Evolutionary conservation across 148 eudicot genomes (phyloP), one percentile per base, ranked within the genome.

Genomic region (Polygonum maritimum): DNA sequence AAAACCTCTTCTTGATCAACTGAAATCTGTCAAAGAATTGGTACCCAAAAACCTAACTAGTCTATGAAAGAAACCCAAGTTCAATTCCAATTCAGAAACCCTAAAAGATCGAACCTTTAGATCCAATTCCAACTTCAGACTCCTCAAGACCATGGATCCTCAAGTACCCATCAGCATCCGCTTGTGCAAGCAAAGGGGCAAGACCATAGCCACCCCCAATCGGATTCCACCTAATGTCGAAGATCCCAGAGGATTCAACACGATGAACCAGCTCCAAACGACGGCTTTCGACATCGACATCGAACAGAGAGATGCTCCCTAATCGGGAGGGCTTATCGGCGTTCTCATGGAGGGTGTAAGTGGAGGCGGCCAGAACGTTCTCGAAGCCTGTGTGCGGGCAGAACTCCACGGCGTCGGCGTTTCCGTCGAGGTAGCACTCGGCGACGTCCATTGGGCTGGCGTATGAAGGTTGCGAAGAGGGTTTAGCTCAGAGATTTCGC

Each of bases 381-480:
- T 81, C 85, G 79, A 87, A 90, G 11, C 92, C 84, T 0, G 76
- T 81, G 12, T 88, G 90, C 1, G 97, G 96, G 65, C 97, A 95
- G 80, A 95, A 95, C 88, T 92, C 98, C 10, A 90, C 98, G 3
- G 89, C 92, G 35, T 95, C 97, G 4, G 96, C 89, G 77, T 92
- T 92, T 4, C 97, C 98, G 40, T 90, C 94, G 18, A 95, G 79
- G 71, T 51, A 70, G 69, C 82, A 80, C 15, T 85, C 81, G 15
- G 86, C 94, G 38, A 86, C 78, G 15, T 93, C 98, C 98, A 91
- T 93, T 63, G 67, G 47, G 41, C 55, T 40, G 33, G 33, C 2
- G 13, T 11, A 4, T 10, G 76, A 69, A 31, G 19, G 33, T 40
- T 41, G 10, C n/a, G 35, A n/a, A 74, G 35, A 55, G 5, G 6